Conservation (phyloP, 2,329 filamentous ascomycete species). For the Bipolaris bicolor region DNA sequence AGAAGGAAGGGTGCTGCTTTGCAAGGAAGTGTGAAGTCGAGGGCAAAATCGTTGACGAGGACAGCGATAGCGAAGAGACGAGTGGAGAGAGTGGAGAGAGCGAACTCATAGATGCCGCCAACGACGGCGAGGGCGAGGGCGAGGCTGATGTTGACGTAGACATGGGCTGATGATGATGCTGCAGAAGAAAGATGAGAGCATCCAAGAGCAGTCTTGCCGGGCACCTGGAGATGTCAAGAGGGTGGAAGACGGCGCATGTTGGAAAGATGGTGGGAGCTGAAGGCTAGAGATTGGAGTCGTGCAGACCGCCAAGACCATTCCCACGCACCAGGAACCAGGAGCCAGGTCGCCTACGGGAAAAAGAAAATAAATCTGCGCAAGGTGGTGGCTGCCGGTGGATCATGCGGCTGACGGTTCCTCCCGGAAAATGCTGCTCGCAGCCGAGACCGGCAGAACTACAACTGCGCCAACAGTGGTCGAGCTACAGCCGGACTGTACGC, state of each 20-base stretch:
- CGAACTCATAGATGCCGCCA: constrained; percentile 9
- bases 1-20: constrained; percentile 20
- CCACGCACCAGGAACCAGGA: background rate
- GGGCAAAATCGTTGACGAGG: constrained; percentile 31
- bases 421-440: background rate
- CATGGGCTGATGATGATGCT: constrained; percentile 17
- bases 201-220: constrained; percentile 3
- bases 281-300: background rate
- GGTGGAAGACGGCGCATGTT: background rate
- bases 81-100: constrained; percentile 10
- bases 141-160: constrained; percentile 11
- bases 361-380: background rate
- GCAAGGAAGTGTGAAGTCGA: constrained; percentile 35
- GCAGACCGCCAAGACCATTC: background rate
- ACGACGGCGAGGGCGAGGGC: background rate
- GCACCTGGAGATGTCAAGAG: background rate
- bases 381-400: background rate
- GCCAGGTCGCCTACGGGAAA: background rate
- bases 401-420: background rate
- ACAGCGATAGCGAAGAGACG: constrained; percentile 21
- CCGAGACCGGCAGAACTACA: background rate
- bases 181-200: constrained; percentile 1
- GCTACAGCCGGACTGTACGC: background rate
- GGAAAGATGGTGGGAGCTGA: background rate
- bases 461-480: background rate